phyloP scores from a whole-genome alignment of 768 basidiomycete genomes.

The Lactarius psammicola region DNA sequence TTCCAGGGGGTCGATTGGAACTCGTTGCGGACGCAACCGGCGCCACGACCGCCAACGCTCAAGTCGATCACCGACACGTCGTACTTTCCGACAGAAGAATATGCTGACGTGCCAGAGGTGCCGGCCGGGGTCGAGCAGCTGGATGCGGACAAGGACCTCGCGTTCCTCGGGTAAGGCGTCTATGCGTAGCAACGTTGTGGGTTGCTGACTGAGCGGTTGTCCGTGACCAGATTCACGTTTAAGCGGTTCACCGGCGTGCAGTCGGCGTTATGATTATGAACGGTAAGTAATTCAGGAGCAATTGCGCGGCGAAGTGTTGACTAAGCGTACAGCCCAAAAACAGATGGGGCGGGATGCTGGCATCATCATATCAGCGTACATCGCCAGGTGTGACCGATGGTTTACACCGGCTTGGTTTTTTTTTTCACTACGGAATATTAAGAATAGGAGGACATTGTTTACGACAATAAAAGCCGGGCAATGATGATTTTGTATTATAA shows the following conservation, averaged over 20 bases:
- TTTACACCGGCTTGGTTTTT: neutral
- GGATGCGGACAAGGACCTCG: conserved; percentile 53
- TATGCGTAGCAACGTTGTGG: no score
- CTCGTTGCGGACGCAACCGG: conserved; percentile 79
- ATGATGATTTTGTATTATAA: neutral
- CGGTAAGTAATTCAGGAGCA: no score
- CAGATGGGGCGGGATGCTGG: neutral
- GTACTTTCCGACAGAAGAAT: conserved; percentile 94
- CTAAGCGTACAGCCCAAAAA: neutral
- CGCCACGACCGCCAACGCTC: conserved; percentile 92
- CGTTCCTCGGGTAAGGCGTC: conserved; percentile 50
- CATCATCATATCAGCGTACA: neutral
- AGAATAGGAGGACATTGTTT: no score
- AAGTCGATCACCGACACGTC: conserved; percentile 93
- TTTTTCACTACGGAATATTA: no score
- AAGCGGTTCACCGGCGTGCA: conserved; percentile 58
- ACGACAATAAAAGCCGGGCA: neutral
- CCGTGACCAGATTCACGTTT: conserved; percentile 68
- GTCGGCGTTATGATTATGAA: conserved; percentile 22
- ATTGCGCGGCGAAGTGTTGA: no score
- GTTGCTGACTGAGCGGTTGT: conserved; percentile 19
- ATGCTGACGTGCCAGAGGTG: conserved; percentile 68
- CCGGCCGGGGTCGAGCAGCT: conserved; percentile 43
- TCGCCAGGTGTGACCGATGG: neutral
- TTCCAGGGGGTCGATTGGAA: conserved; percentile 96